A percentile compares a stretch with the other conserved stretches of the same genome.
phyloP scores from a whole-genome alignment of 2,329 filamentous ascomycete genomes.

The Botryosphaeria agaves region DNA sequence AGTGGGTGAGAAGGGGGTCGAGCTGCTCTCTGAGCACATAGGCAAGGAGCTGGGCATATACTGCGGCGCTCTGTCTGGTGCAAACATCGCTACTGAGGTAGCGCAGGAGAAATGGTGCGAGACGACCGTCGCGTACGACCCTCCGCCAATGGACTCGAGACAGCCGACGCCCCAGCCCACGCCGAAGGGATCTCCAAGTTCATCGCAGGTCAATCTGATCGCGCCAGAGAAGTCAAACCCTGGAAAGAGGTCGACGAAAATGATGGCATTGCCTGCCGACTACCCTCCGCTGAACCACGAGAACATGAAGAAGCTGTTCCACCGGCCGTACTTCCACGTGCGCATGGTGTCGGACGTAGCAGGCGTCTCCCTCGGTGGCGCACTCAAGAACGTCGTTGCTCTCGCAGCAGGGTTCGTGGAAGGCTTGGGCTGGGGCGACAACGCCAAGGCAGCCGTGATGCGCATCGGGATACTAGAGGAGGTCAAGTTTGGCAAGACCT shows the following conservation, averaged over 20 bases:
- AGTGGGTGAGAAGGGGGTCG: constrained; percentile 70
- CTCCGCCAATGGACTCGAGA: constrained; percentile 72
- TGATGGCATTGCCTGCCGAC: constrained; percentile 60
- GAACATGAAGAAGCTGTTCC: constrained; percentile 73
- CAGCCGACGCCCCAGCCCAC: constrained; percentile 44
- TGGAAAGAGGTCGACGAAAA: constrained; percentile 45
- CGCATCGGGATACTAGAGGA: constrained; percentile 89
- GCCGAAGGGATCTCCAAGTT: constrained; percentile 29
- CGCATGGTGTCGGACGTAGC: constrained; percentile 90
- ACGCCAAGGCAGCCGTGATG: constrained; percentile 98
- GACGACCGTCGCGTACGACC: constrained; percentile 92
- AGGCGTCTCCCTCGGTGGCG: constrained; percentile 84
- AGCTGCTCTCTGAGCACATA: constrained; percentile 89
- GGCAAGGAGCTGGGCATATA: constrained; percentile 85
- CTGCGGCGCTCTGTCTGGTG: constrained; percentile 85
- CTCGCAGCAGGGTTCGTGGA: constrained; percentile 90
- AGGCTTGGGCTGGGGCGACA: constrained; percentile 93
- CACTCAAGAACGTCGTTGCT: constrained; percentile 93
- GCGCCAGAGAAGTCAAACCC: constrained; percentile 35
- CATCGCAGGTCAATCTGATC: constrained; percentile 32
- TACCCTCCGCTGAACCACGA: constrained; percentile 78
- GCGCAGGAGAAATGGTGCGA: constrained; percentile 93
- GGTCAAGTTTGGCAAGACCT: constrained; percentile 87
- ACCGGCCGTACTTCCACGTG: constrained; percentile 94
- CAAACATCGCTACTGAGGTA: constrained; percentile 92